phyloP scores from a whole-genome alignment of 495 filamentous ascomycete species.

The Penicillium simplicissimum region DNA sequence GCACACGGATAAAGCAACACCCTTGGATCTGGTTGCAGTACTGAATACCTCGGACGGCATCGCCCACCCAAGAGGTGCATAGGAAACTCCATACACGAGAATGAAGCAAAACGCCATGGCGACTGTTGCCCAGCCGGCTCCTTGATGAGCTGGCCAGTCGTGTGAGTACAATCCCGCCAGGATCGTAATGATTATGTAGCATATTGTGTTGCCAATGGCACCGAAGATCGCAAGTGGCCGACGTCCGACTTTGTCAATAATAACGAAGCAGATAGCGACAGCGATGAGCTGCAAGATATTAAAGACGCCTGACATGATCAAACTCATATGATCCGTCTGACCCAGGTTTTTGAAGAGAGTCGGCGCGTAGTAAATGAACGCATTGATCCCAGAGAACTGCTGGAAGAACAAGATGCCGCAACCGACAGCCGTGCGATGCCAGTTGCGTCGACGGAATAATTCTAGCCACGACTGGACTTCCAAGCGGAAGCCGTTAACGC shows the following conservation, averaged over 20 bases:
- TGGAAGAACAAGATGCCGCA: constrained; percentile 4
- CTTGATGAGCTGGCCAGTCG: constrained; percentile 1
- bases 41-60: not conserved
- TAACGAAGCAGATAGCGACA: not conserved
- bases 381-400: constrained; percentile 10
- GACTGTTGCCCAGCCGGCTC: not conserved
- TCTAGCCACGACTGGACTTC: constrained; percentile 6
- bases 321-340: not conserved
- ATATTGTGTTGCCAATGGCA: not conserved
- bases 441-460: constrained; percentile 3
- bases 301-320: constrained; percentile 4
- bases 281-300: not conserved
- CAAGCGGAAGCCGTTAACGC: not conserved
- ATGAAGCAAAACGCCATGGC: constrained; percentile 1
- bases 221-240: not conserved
- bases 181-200: not conserved
- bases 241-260: constrained; percentile 1
- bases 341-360: not conserved
- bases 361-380: constrained; percentile 9
- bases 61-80: constrained; percentile 1
- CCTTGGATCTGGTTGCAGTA: constrained; percentile 60
- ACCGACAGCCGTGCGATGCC: constrained; percentile 7
- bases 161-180: not conserved
- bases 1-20: constrained; percentile 51
- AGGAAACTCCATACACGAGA: constrained; percentile 2